Base-by-base conservation (phyloP, 129 eudicot genomes). In the Artemisia tridentata region DNA sequence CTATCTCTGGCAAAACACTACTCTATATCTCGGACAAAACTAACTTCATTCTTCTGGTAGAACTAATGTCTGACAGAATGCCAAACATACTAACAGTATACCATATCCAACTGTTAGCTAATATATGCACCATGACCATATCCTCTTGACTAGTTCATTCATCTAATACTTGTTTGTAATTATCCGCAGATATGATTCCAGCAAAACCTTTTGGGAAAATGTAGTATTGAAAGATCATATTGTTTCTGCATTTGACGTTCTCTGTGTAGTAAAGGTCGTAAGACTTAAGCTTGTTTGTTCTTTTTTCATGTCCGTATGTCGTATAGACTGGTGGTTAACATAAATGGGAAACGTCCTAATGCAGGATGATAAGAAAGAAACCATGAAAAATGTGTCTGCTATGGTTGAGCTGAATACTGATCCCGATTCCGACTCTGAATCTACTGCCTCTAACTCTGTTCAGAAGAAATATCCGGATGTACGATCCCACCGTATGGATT, bases 141-240 rank as follows among this genome's bases (percentile, higher is more conserved):
- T n/a, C n/a, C n/a, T n/a, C n/a, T n/a, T n/a, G n/a, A 29, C 38
- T 29, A 3, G 6, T 29, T 29, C 4, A 29, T 29, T 29, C 38
- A 29, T 29, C 5, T 29, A 34, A 16, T 38, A 31, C 5, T 5
- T 34, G 19, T 14, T 16, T 58, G 14, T 27, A 59, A 48, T 11
- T 49, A 4, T 49, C n/a, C 5, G 97, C 85, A 90, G 97, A 53
- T 90, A 90, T 56, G 95, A 90, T 77, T 90, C 96, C 49, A 86
- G 91, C 7, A 90, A 86, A 83, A 86, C 79, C 49, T 86, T 90
- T 66, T 51, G 86, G 11, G 93, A 90, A 76, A 90, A 90, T 81
- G 96, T 90, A 27, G 95, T 83, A 21, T 62, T 90, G 71, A 90
- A 95, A 8, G 97, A 90, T 78, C 95, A 88, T n/a, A 90, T 87